Percentiles rank a stretch among this genome's conserved stretches.
Conservation (phyloP, 345 rosid species). For the Syzygium grande region DNA sequence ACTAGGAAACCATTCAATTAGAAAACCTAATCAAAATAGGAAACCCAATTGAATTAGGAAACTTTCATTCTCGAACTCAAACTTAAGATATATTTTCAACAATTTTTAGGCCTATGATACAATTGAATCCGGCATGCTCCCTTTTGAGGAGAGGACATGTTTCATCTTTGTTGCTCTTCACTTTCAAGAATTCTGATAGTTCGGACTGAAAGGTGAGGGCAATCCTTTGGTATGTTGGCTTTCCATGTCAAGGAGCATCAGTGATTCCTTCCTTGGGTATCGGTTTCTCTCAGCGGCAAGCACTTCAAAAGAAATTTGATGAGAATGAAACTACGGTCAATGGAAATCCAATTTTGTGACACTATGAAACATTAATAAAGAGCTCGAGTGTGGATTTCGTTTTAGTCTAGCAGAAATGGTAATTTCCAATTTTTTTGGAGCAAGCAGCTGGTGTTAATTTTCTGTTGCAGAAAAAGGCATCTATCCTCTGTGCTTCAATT, state of each 20-base stretch:
- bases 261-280: constrained; percentile 30
- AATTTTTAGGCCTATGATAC: background rate
- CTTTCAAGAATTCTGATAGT: background rate
- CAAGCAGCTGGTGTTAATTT: background rate
- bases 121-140: background rate
- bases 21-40: too few relatives aligned
- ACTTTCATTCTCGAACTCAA: too few relatives aligned
- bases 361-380: background rate
- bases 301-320: constrained; percentile 2
- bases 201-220: constrained; percentile 13
- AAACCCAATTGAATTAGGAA: too few relatives aligned
- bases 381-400: background rate
- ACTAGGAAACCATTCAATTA: too few relatives aligned
- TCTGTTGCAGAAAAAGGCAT: background rate
- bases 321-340: background rate
- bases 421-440: background rate
- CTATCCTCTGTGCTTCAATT: background rate
- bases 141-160: background rate
- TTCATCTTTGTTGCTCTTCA: background rate
- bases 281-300: constrained; percentile 33
- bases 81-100: too few relatives aligned
- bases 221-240: constrained; percentile 33
- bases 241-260: constrained; percentile 35
- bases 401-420: background rate
- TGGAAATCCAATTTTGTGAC: background rate